Evolutionary conservation across 1,284 basidiomycete genomes (phyloP), one percentile per base, ranked within the genome.

Genomic region (Marasmius tenuissimus): DNA sequence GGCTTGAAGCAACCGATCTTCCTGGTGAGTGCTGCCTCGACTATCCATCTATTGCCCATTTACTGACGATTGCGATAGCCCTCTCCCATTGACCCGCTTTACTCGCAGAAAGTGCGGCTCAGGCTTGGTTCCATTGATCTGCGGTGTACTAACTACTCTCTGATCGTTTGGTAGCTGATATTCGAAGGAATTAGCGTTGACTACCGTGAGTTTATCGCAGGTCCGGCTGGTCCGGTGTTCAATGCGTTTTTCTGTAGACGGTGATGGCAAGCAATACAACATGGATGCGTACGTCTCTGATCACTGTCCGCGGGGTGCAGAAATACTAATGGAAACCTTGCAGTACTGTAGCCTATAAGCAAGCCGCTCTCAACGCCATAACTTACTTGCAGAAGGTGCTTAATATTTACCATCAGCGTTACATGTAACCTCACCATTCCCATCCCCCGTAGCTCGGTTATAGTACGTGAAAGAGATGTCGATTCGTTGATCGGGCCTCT

Each of bases 131-230:
- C 20, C 4, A 27, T 10, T 14, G 51, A 48, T 11, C 55, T 60
- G 22, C 51, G 27, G 50, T 47, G 45, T 61, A 48, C 37, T 50
- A 16, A 49, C 9, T 22, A 20, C 39, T 12, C 52, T 14, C 54
- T 63, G 10, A 42, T 12, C 34, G 60, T 48, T 55, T 35, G 14
- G 4, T 61, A 88, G 83, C 78, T 89, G 39, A 76, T 90, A 12
- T 91, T 92, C 66, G 87, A 91, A 70, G 90, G 90, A 2, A 82
- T 92, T 66, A 85, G 88, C 54, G 90, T 91, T 50, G 86, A 91
- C 66, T 78, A 85, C 62, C 88, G 87, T 88, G 68, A 64, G 83
- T 76, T 48, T 34, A 20, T 18, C 57, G 11, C 16, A 42, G 6
- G 40, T 12, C 12, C 16, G 51, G 57, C 40, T 42, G 34, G 22